A percentile compares a stretch with the other conserved stretches of the same genome.
Conservation (phyloP, 306 rosid species). For the Alnus rubra region DNA sequence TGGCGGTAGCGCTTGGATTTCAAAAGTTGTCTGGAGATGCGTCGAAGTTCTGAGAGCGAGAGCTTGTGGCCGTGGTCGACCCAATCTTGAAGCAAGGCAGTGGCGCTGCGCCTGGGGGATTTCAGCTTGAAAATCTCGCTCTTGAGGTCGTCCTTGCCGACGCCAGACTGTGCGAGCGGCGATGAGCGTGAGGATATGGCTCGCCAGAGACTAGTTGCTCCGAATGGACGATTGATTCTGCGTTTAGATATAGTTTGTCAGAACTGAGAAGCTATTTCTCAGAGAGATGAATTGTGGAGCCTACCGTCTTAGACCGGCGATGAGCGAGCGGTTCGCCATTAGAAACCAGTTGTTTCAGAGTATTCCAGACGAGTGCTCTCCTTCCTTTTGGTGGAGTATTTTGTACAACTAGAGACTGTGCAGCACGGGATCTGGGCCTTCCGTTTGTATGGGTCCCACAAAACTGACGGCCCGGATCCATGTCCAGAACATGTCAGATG, state of each 20-base stretch:
- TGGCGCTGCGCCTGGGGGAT: conserved; percentile 24
- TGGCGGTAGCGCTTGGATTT: conserved; percentile 55
- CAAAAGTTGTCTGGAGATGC: conserved; percentile 39
- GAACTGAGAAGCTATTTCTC: neutral
- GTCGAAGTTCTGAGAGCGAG: conserved; percentile 53
- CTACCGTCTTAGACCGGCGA: conserved; percentile 41
- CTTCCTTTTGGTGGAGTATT: neutral
- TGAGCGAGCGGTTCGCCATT: conserved; percentile 41
- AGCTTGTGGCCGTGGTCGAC: conserved; percentile 40
- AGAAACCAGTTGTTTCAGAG: conserved; percentile 7
- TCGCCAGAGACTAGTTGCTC: conserved; percentile 27
- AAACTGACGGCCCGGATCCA: neutral
- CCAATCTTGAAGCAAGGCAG: conserved; percentile 48
- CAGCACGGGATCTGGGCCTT: neutral
- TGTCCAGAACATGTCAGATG: neutral
- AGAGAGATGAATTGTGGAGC: conserved; percentile 2
- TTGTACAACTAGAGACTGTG: neutral
- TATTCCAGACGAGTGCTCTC: neutral
- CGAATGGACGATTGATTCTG: conserved; percentile 30
- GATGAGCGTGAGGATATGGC: conserved; percentile 27
- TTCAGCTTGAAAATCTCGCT: conserved; percentile 37
- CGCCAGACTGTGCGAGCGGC: neutral
- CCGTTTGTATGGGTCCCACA: conserved; percentile 19
- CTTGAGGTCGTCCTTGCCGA: conserved; percentile 26
- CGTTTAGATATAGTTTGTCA: neutral